phyloP scores from a whole-genome alignment of 2,329 filamentous ascomycete genomes.

The Lecanicillium sp. region DNA sequence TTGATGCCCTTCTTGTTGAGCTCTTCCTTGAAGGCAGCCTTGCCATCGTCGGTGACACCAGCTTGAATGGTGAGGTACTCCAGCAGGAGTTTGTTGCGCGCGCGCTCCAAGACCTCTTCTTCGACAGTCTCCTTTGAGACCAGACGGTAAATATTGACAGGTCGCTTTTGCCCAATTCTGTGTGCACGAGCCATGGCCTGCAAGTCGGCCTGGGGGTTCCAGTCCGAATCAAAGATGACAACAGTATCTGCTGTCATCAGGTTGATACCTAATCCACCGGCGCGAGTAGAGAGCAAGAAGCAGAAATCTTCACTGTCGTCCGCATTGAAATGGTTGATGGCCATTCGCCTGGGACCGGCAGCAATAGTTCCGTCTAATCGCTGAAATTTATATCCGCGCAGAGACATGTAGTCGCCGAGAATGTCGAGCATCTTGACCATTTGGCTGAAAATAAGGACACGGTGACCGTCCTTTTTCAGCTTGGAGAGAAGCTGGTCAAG shows the following conservation, averaged over 20 bases:
- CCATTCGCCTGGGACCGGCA: conserved; percentile 78
- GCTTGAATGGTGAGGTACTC: conserved; percentile 97
- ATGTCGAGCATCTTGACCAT: conserved; percentile 99
- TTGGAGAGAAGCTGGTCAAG: conserved; percentile 93
- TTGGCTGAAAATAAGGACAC: conserved; percentile 96
- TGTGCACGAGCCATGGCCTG: conserved; percentile 98
- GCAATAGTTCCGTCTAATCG: conserved; percentile 92
- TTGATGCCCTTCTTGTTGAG: conserved; percentile 70
- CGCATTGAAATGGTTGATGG: conserved; percentile 98
- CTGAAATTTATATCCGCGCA: conserved; percentile 93
- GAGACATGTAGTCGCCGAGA: conserved; percentile 84
- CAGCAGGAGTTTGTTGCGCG: conserved; percentile 92
- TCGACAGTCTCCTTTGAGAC: conserved; percentile 98
- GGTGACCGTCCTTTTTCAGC: conserved; percentile 86
- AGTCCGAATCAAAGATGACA: conserved; percentile 95
- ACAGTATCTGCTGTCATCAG: conserved; percentile 98
- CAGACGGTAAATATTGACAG: conserved; percentile 91
- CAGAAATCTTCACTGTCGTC: conserved; percentile 93
- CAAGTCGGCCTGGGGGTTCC: conserved; percentile 97
- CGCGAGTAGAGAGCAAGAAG: conserved; percentile 89
- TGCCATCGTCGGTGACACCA: conserved; percentile 92
- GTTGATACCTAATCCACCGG: conserved; percentile 97
- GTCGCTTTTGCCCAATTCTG: conserved; percentile 92
- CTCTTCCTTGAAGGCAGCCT: conserved; percentile 68
- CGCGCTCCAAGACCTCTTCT: conserved; percentile 92